phyloP scores from a whole-genome alignment of 169 alveolate species.

The Plasmodium berghei region DNA sequence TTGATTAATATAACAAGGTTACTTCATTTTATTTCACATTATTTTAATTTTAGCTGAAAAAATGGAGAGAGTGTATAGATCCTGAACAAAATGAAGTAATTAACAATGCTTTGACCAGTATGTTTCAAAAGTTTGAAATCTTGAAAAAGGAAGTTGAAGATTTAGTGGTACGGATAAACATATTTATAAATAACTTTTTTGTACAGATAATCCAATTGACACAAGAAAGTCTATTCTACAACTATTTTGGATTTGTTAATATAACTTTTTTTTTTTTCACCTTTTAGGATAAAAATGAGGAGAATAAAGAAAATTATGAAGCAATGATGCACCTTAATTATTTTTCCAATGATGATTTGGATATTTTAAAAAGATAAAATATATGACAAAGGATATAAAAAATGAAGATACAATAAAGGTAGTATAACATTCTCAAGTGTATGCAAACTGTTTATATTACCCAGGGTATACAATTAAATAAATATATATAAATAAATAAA shows the following conservation, averaged over 20 bases:
- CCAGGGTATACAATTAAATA: neutral
- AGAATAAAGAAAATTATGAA: slow-evolving; percentile 44
- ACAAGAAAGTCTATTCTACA: neutral
- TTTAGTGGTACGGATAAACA: slow-evolving; percentile 15
- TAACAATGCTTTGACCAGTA: slow-evolving; percentile 20
- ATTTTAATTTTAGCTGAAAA: slow-evolving; percentile 15
- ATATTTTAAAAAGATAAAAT: slow-evolving; percentile 66
- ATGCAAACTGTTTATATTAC: neutral
- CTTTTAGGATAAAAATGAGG: slow-evolving; percentile 39
- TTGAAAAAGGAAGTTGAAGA: slow-evolving; percentile 49
- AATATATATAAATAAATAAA: slow-evolving; percentile 2
- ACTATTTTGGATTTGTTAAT: too few species aligned
- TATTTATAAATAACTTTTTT: neutral
- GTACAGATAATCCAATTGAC: neutral
- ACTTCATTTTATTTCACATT: neutral
- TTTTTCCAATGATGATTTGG: slow-evolving; percentile 57
- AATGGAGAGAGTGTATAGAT: slow-evolving; percentile 42
- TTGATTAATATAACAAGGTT: neutral
- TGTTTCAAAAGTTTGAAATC: slow-evolving; percentile 40
- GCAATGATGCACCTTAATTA: slow-evolving; percentile 67
- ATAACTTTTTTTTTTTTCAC: neutral
- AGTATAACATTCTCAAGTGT: neutral
- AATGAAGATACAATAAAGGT: too few species aligned
- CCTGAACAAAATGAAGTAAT: slow-evolving; percentile 47
- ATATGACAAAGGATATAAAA: neutral